Evolutionary conservation across 2,329 filamentous ascomycete species (phyloP), one percentile per base, ranked within the genome.

Genomic region (Pyrenochaeta sp.): DNA sequence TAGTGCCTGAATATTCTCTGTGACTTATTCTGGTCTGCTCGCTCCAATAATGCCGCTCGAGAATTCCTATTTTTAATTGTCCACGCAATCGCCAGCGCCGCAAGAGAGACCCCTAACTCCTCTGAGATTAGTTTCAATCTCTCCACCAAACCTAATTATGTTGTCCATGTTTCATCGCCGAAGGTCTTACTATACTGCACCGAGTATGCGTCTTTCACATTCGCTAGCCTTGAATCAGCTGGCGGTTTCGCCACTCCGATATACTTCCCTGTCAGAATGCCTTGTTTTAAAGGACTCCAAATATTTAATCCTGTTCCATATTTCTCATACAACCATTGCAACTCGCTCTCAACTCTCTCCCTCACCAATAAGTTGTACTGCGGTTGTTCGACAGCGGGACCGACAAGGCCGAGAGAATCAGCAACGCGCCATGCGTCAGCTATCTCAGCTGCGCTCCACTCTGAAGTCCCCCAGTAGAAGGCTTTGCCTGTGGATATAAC

Each of bases 401-500:
- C 84, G 59, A 88, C 86, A 27, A 88, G 79, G 67, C 86, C 85
- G 67, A 86, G 81, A 22, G 85, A 84, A 73, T 88, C 84, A 52
- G 80, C 82, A 67, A 88, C 86, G 66, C 87, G 82, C n/a, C 77
- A 72, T 2, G 86, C 86, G 72, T 87, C 84, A 51, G 80, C 82
- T 71, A 88, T 87, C 75, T 88, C 84, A n/a, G 77, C 75, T 2
- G 86, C 84, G 43, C 73, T 79, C 86, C 86, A 88, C 71, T 88
- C 85, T 1, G 80, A 83, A 0, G 86, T 88, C 50, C 86, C 85
- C 85, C 85, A 88, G 78, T 88, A 88, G 66, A 91, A 85, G 2
- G 87, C 87, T 80, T 90, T 87, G 58, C 89, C 89, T 2, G 81
- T 82, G 72, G 88, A 82, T 70, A 91, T 90, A 48, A 91, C 77